Percentiles rank a stretch among this genome's conserved stretches.
These are phyloP conservation scores for Pleomassaria siparia DNA, from an alignment of 2,329 filamentous ascomycete species.

Conservation along the genomic window DNA sequence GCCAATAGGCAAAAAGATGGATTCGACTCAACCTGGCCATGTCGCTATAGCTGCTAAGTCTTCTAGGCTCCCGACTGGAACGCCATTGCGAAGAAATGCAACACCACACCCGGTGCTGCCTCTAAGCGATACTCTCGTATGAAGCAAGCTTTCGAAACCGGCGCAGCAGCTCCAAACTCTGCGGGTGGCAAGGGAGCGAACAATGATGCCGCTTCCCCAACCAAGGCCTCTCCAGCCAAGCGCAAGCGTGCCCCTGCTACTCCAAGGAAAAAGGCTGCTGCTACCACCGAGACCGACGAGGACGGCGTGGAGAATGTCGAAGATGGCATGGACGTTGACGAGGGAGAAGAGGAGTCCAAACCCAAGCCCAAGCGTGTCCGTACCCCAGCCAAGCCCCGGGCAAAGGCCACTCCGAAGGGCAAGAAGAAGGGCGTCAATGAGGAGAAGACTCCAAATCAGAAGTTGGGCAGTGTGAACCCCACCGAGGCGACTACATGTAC, in stretches of 20 bases:
- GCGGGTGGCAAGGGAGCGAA: too few relatives aligned
- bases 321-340: neutral
- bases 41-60: too few relatives aligned
- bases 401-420: neutral
- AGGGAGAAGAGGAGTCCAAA: neutral
- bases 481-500: neutral
- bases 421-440: neutral
- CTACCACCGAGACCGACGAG: neutral
- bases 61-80: conserved; percentile 27
- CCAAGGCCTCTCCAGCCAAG: neutral
- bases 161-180: conserved; percentile 12
- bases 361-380: neutral
- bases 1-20: too few relatives aligned
- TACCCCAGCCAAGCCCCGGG: neutral
- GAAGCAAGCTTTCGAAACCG: conserved; percentile 31
- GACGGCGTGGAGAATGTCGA: neutral
- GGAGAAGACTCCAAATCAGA: too few relatives aligned
- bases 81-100: conserved; percentile 27
- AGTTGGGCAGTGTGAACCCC: neutral
- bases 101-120: conserved; percentile 33
- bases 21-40: too few relatives aligned
- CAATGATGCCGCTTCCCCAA: neutral
- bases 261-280: neutral
- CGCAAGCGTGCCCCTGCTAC: conserved; percentile 5
- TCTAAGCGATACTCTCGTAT: conserved; percentile 37